Evolutionary conservation across 1,139 yeast genomes (phyloP).

Genomic region (Blastobotrys capitulatus): DNA sequence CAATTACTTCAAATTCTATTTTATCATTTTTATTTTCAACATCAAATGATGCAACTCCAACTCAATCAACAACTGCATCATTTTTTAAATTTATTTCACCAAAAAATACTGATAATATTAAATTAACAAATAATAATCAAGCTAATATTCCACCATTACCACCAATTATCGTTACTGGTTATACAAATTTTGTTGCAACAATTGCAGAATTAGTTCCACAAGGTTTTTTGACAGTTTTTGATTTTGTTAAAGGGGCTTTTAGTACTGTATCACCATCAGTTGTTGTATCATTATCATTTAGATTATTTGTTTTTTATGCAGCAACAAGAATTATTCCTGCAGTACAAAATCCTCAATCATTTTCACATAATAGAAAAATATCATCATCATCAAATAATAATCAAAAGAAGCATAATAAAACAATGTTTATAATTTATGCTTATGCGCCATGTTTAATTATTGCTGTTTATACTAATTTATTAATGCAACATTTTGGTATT

Average conservation of each 20-base stretch:
- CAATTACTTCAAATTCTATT: conserved; percentile 24
- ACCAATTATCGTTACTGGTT: conserved; percentile 34
- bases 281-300: conserved; percentile 70
- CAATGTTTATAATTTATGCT: conserved; percentile 60
- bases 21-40: conserved; percentile 23
- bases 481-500: conserved; percentile 76
- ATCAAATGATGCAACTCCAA: conserved; percentile 5
- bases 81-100: conserved; percentile 6
- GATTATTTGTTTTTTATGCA: conserved; percentile 83
- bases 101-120: not conserved
- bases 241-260: conserved; percentile 61
- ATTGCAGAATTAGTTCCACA: conserved; percentile 43
- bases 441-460: conserved; percentile 91
- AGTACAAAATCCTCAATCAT: conserved; percentile 17
- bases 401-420: conserved; percentile 16
- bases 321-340: conserved; percentile 89
- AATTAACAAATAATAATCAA: conserved; percentile 9
- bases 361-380: not conserved
- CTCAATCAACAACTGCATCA: conserved; percentile 15
- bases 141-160: conserved; percentile 32
- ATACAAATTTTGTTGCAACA: conserved; percentile 38
- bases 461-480: conserved; percentile 89
- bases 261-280: conserved; percentile 79
- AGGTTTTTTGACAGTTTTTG: conserved; percentile 56
- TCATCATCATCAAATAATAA: conserved; percentile 3